A percentile compares a stretch with the other conserved stretches of the same genome.
Conservation (phyloP, 345 rosid genomes). For the Rubroshorea leprosula region DNA sequence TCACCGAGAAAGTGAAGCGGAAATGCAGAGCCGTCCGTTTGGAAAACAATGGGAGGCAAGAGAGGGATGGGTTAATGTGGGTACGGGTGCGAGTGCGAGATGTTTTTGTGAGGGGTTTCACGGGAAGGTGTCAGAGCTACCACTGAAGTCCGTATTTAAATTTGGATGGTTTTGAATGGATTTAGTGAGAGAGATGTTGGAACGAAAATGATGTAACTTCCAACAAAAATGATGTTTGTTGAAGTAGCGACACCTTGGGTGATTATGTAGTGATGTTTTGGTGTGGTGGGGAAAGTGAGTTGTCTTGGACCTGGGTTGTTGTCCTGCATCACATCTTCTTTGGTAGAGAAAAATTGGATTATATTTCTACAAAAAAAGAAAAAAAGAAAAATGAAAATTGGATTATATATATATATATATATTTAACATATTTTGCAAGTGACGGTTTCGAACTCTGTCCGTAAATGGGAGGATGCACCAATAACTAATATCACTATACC, state of each 20-base stretch:
- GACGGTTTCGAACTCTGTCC: too few relatives aligned
- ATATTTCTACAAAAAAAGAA: too few relatives aligned
- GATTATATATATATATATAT: too few relatives aligned
- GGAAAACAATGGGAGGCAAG: conserved; percentile 2
- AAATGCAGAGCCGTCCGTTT: conserved; percentile 22
- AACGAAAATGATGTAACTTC: background rate
- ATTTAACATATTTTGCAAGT: too few relatives aligned
- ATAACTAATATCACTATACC: too few relatives aligned
- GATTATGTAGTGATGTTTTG: conserved; percentile 2
- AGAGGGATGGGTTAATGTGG: background rate
- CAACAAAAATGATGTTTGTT: background rate
- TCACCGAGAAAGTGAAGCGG: background rate
- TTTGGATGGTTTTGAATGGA: conserved; percentile 6
- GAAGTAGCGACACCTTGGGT: background rate
- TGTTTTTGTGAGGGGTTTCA: conserved; percentile 21
- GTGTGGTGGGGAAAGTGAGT: conserved; percentile 1
- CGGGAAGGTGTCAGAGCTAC: conserved; percentile 27
- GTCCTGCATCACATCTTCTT: background rate
- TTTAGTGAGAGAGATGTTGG: background rate
- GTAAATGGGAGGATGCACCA: too few relatives aligned
- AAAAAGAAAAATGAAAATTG: too few relatives aligned
- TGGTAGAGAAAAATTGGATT: too few relatives aligned
- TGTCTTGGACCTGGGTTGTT: background rate
- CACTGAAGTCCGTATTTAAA: conserved; percentile 9
- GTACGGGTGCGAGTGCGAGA: conserved; percentile 5